Evolutionary conservation across 2,329 filamentous ascomycete species (phyloP).

Genomic region (Ceratocystis smalleyi): DNA sequence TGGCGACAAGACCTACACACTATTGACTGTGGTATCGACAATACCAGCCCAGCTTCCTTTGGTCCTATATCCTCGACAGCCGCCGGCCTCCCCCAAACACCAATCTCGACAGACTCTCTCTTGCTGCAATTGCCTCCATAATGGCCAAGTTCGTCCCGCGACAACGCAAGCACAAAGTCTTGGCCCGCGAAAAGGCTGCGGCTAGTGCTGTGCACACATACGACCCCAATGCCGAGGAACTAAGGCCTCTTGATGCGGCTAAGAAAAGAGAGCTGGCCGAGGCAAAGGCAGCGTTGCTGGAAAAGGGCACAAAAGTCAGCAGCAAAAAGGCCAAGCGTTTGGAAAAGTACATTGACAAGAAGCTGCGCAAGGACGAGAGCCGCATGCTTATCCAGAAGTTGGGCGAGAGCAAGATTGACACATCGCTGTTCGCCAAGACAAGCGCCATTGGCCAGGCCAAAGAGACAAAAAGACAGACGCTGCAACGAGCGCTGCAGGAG

Average conservation of each 20-base stretch:
- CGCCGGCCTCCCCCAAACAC: too few species aligned
- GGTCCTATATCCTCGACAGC: too few species aligned
- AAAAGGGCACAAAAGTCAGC: constrained; percentile 42
- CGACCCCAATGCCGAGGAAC: constrained; percentile 26
- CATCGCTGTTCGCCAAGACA: constrained; percentile 62
- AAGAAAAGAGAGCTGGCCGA: constrained; percentile 33
- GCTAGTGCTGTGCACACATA: constrained; percentile 26
- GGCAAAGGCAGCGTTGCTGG: constrained; percentile 40
- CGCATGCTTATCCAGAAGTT: constrained; percentile 70
- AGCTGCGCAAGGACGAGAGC: constrained; percentile 88
- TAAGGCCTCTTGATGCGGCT: constrained; percentile 26
- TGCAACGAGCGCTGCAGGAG: constrained; percentile 49
- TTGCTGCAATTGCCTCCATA: neutral
- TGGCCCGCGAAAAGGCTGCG: constrained; percentile 44
- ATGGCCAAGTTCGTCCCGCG: constrained; percentile 40
- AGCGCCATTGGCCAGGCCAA: constrained; percentile 57
- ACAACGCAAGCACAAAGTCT: constrained; percentile 52
- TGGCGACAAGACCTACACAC: neutral
- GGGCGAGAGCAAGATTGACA: constrained; percentile 64
- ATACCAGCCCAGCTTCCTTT: too few species aligned
- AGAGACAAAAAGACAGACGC: constrained; percentile 55
- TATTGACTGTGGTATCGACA: too few species aligned
- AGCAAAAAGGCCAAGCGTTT: constrained; percentile 51
- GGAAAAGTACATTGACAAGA: constrained; percentile 66
- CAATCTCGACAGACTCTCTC: too few species aligned